phyloP scores from a whole-genome alignment of 140 eudicot species.

The Erigeron philadelphicus region DNA sequence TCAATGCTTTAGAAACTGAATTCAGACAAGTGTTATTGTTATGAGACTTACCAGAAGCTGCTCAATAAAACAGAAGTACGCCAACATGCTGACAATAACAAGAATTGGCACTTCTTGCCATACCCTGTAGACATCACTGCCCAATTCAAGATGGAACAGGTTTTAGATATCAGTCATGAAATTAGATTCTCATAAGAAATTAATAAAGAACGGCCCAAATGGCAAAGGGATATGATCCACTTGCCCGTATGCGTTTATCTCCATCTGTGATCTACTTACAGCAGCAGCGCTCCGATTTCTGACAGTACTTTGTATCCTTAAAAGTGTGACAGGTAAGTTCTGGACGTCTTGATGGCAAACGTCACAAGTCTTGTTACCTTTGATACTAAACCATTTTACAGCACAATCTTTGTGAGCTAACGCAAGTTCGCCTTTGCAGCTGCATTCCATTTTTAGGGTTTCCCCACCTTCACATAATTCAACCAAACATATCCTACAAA shows the following conservation, averaged over 20 bases:
- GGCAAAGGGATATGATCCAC: constrained; percentile 1
- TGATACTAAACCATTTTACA: constrained; percentile 82
- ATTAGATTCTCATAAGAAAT: constrained; percentile 2
- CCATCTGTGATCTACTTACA: constrained; percentile 36
- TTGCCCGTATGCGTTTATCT: constrained; percentile 65
- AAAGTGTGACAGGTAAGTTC: constrained; percentile 76
- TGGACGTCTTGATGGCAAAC: constrained; percentile 80
- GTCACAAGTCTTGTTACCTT: constrained; percentile 89
- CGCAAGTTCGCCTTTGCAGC: constrained; percentile 95
- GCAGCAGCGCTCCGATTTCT: constrained; percentile 31
- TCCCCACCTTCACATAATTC: constrained; percentile 90
- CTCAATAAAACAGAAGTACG: constrained; percentile 86
- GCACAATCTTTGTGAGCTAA: constrained; percentile 91
- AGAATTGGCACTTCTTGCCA: constrained; percentile 92
- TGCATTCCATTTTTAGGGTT: constrained; percentile 82
- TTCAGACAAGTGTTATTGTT: not conserved
- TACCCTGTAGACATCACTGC: constrained; percentile 55
- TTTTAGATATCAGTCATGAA: constrained; percentile 3
- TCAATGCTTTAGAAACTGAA: not conserved
- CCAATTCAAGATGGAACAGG: not conserved
- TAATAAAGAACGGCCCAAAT: not conserved
- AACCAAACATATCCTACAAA: constrained; percentile 79
- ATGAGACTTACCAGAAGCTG: constrained; percentile 66
- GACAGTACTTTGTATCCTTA: constrained; percentile 57
- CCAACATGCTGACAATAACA: constrained; percentile 78